Percentiles rank a stretch among this genome's conserved stretches.
Evolutionary conservation across 129 eudicot species (phyloP).

Genomic region (Artemisia annua): DNA sequence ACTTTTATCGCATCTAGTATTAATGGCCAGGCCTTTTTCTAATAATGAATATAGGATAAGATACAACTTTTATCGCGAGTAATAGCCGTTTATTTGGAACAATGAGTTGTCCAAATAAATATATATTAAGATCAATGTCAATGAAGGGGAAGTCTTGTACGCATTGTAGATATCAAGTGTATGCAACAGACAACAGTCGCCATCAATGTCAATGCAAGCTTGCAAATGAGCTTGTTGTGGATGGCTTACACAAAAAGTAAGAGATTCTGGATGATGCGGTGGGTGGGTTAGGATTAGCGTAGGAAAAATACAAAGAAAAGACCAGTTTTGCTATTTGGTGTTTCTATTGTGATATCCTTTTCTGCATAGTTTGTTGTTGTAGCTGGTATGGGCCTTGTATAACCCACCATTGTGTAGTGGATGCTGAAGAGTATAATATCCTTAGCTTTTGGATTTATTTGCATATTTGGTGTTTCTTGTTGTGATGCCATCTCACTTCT

Average conservation of each 20-base stretch:
- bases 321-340: conserved; percentile 30
- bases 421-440: conserved; percentile 13
- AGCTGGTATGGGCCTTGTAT: conserved; percentile 33
- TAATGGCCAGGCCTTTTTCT: background rate
- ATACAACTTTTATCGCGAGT: conserved; percentile 1
- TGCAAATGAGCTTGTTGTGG: conserved; percentile 33
- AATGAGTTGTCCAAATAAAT: conserved; percentile 6
- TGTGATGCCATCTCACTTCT: conserved; percentile 25
- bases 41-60: background rate
- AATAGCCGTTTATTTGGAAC: conserved; percentile 10
- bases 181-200: conserved; percentile 30
- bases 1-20: too few relatives aligned
- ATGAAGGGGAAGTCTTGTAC: conserved; percentile 11
- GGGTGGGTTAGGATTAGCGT: conserved; percentile 9
- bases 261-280: conserved; percentile 30
- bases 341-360: conserved; percentile 13
- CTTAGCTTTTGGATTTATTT: conserved; percentile 42
- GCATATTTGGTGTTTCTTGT: conserved; percentile 6
- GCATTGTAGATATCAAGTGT: conserved; percentile 18
- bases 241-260: conserved; percentile 27
- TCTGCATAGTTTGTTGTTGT: conserved; percentile 21
- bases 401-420: conserved; percentile 34
- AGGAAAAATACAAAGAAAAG: conserved; percentile 26
- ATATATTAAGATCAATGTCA: conserved; percentile 10
- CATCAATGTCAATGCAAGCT: conserved; percentile 31